These are phyloP conservation scores for Inga oerstediana DNA, from an alignment of 306 rosid genomes.

Conservation along the genomic window DNA sequence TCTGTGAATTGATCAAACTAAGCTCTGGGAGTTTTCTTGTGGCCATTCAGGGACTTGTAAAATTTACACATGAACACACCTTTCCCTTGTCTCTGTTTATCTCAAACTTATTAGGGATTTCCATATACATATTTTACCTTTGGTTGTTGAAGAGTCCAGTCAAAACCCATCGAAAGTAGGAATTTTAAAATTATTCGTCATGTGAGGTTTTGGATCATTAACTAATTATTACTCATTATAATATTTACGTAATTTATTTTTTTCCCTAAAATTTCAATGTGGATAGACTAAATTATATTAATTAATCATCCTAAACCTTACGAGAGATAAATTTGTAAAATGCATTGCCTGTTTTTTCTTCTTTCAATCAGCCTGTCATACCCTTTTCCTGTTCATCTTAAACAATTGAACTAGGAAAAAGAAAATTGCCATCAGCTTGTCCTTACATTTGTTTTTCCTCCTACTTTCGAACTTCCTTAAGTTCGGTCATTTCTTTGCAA, in stretches of 20 bases:
- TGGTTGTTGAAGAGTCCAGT: no score
- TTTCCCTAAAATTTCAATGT: background rate
- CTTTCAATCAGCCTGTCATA: background rate
- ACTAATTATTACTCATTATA: background rate
- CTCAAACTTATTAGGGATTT: no score
- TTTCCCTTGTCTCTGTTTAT: no score
- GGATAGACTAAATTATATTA: background rate
- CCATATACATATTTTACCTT: no score
- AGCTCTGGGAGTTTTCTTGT: background rate
- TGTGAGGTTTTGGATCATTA: background rate
- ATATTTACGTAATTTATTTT: background rate
- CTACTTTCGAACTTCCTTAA: background rate
- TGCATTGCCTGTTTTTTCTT: background rate
- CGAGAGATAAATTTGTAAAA: background rate
- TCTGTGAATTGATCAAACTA: background rate
- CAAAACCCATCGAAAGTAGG: no score
- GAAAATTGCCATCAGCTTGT: background rate
- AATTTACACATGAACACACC: no score
- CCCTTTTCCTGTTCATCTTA: background rate
- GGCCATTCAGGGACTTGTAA: no score
- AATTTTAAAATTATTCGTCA: no score
- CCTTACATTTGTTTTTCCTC: background rate
- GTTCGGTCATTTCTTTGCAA: background rate
- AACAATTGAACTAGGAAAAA: background rate
- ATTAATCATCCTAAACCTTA: background rate